Conservation (phyloP, 1,284 basidiomycete genomes). For the Pyrrhoderma lamaoense region DNA sequence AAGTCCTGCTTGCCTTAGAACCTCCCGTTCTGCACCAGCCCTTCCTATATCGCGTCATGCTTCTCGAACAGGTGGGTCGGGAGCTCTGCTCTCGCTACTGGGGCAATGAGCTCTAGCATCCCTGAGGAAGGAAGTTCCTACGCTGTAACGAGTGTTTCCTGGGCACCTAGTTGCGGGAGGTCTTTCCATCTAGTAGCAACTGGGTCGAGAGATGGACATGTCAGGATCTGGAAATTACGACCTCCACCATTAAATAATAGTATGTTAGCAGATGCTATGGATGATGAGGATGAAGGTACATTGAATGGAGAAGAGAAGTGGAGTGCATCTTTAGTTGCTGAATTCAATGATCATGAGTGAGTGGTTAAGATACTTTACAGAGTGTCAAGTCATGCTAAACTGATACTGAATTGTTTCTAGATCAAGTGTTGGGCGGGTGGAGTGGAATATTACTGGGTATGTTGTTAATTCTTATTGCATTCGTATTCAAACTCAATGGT, state of each 20-base stretch:
- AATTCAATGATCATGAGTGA: conserved; percentile 80
- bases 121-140: conserved; percentile 23
- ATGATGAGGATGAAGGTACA: conserved; percentile 31
- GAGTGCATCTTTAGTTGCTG: conserved; percentile 69
- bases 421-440: conserved; percentile 60
- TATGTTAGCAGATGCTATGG: conserved; percentile 4
- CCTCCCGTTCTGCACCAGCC: conserved; percentile 18
- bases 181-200: conserved; percentile 90
- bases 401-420: neutral
- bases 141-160: conserved; percentile 74
- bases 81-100: conserved; percentile 17
- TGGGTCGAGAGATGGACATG: conserved; percentile 77
- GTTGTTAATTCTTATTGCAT: conserved; percentile 19
- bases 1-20: conserved; percentile 24
- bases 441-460: conserved; percentile 85
- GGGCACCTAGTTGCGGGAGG: conserved; percentile 88
- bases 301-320: conserved; percentile 50
- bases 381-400: conserved; percentile 12
- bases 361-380: conserved; percentile 21
- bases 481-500: conserved; percentile 22
- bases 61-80: neutral
- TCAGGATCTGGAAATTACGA: conserved; percentile 79
- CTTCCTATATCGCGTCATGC: neutral
- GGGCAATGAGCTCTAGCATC: conserved; percentile 16
- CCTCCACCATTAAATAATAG: conserved; percentile 36